These are phyloP conservation scores for Ogataea angusta DNA, from an alignment of 805 yeast species.

Conservation along the genomic window DNA sequence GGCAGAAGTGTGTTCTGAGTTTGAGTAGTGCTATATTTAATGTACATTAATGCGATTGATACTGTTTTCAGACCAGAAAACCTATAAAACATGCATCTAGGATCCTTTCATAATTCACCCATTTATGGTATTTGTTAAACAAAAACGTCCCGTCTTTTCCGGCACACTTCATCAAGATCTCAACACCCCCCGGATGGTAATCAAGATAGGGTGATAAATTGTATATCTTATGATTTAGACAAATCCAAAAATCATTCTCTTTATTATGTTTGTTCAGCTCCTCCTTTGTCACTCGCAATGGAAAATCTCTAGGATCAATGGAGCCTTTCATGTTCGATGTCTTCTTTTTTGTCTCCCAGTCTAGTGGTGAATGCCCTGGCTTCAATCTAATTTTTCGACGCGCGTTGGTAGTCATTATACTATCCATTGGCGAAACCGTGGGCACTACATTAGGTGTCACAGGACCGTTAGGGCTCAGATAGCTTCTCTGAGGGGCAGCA, in stretches of 20 bases:
- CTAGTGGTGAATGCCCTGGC: conserved; percentile 84
- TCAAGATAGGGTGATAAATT: conserved; percentile 79
- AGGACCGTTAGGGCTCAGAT: conserved; percentile 15
- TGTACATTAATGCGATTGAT: conserved; percentile 6
- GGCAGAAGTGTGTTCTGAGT: conserved; percentile 27
- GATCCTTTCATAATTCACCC: conserved; percentile 84
- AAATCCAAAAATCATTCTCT: conserved; percentile 81
- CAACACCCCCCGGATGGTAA: conserved; percentile 92
- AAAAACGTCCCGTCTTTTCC: conserved; percentile 78
- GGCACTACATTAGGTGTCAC: conserved; percentile 1
- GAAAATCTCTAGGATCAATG: conserved; percentile 44
- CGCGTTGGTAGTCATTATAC: conserved; percentile 1
- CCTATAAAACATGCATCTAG: conserved; percentile 80
- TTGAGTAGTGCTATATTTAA: conserved; percentile 12
- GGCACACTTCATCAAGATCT: conserved; percentile 71
- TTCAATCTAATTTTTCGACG: conserved; percentile 58
- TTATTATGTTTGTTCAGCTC: conserved; percentile 59
- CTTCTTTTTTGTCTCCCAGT: conserved; percentile 68
- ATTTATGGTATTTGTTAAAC: conserved; percentile 63
- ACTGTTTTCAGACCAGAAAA: conserved; percentile 28
- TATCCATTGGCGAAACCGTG: conserved; percentile 4
- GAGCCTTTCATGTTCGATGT: conserved; percentile 50
- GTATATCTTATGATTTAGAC: conserved; percentile 74
- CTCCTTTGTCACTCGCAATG: conserved; percentile 51
- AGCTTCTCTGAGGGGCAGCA: conserved; percentile 9